Evolutionary conservation across 2,329 filamentous ascomycete species (phyloP), one percentile per base, ranked within the genome.

Genomic region (Fusarium chlamydosporum): DNA sequence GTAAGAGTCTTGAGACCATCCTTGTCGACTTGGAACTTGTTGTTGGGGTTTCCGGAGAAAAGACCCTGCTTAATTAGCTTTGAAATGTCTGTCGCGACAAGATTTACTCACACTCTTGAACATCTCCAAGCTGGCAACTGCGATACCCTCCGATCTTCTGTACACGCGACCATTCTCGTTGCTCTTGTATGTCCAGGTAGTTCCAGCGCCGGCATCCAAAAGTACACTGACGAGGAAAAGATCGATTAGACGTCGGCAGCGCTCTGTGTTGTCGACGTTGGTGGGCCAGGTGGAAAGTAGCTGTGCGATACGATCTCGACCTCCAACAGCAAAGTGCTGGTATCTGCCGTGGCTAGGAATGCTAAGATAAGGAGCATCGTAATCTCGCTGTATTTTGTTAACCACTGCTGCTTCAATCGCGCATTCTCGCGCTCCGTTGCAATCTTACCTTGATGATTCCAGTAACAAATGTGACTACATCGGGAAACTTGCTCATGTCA

Each of bases 21-120:
- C 68, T 91, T 93, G 81, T 99, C 95, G 29, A 98, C 96, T 78
- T 97, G 94, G 75, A 89, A 93, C 51, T 93, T 94, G 80, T 97
- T 93, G 60, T 82, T 85, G 4, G 88, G 84, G 76, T 95, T 88
- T 79, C 94, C 92, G 69, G 94, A 97, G 81, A 98, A 98, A 34
- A 93, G 76, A 34, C 96, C 96, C 83, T 88, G 48, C 6, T 8
- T 37, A 38, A 43, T 76, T 53, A 74, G 75, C 34, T 62, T 46
- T 29, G 13, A n/a, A 18, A 20, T 41, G 34, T 34, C n/a, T 40
- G 46, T 40, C 48, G 51, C 26, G n/a, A 53, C 38, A n/a, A 27
- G 26, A 5, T 34, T 38, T 23, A 76, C 81, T 68, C 74, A 86
- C 84, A 15, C 88, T 85, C 81, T 97, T 97, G 86, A 97, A 97